A percentile compares a stretch with the other conserved stretches of the same genome.
Conservation (phyloP, 2,329 filamentous ascomycete species). For the Diplodia corticola region DNA sequence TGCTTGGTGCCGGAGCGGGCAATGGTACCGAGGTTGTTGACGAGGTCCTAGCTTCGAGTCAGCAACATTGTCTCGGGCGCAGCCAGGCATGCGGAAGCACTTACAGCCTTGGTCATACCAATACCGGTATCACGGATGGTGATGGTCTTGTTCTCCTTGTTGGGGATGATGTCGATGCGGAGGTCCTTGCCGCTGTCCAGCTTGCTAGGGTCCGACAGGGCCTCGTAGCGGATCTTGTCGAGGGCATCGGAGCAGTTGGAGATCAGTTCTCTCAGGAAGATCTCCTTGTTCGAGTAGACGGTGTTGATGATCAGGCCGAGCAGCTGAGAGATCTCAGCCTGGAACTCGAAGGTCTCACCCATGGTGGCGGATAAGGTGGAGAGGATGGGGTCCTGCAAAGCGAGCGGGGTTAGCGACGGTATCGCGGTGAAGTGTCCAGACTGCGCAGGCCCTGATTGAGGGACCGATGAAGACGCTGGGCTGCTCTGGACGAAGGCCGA, state of each 20-base stretch:
- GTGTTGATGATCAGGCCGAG: conserved; percentile 99
- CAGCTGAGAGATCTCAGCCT: conserved; percentile 99
- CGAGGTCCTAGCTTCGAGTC: conserved; percentile 70
- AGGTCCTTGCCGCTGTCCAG: conserved; percentile 97
- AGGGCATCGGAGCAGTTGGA: conserved; percentile 99
- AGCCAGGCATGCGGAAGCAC: conserved; percentile 42
- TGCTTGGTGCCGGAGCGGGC: conserved; percentile 99
- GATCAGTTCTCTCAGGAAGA: conserved; percentile 97
- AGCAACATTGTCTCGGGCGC: background rate
- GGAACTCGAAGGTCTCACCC: conserved; percentile 96
- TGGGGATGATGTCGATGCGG: conserved; percentile 96
- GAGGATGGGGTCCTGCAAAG: conserved; percentile 15
- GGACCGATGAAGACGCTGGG: background rate
- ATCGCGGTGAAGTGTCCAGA: background rate
- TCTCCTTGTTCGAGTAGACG: conserved; percentile 99
- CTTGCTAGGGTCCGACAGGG: conserved; percentile 94
- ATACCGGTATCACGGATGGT: conserved; percentile 98
- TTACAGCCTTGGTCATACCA: conserved; percentile 99
- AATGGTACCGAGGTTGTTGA: conserved; percentile 99
- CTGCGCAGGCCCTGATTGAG: background rate
- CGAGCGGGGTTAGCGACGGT: background rate
- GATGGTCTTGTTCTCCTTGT: conserved; percentile 96
- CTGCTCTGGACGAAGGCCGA: background rate
- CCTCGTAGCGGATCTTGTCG: conserved; percentile 99
- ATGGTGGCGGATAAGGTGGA: conserved; percentile 18